These are phyloP conservation scores for Plasmodium relictum DNA, from an alignment of 169 alveolate genomes.

Conservation along the genomic window DNA sequence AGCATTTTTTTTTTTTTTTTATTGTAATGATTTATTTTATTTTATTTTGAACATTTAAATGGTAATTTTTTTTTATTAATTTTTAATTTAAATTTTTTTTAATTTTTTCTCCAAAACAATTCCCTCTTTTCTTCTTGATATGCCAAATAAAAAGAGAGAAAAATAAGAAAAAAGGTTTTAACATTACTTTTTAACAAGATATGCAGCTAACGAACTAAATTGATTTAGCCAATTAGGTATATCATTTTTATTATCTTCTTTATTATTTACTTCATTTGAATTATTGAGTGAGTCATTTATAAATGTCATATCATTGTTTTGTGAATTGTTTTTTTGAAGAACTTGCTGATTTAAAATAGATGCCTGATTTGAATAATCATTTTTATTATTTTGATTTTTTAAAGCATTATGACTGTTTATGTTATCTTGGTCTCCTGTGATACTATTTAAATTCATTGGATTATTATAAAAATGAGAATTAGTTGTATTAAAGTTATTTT, in stretches of 20 bases:
- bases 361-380: background rate
- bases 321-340: slow-evolving; percentile 1
- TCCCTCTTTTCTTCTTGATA: no score
- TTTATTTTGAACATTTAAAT: no score
- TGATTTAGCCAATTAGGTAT: slow-evolving; percentile 74
- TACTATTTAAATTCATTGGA: background rate
- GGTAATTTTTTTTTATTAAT: no score
- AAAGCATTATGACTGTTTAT: background rate
- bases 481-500: no score
- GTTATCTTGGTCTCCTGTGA: background rate
- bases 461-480: background rate
- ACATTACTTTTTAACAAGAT: slow-evolving; percentile 68
- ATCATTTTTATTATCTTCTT: slow-evolving; percentile 53
- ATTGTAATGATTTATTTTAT: no score
- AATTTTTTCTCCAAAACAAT: no score
- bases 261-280: slow-evolving; percentile 18
- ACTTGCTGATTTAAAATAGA: background rate
- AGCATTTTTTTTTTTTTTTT: no score
- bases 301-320: background rate
- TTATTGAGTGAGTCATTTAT: slow-evolving; percentile 10
- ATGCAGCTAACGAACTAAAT: slow-evolving; percentile 74
- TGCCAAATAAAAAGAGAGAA: background rate
- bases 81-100: no score
- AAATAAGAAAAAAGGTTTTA: background rate
- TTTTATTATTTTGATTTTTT: background rate